Evolutionary conservation across 2,329 filamentous ascomycete genomes (phyloP), one percentile per base, ranked within the genome.

Genomic region (Alternaria sp.): DNA sequence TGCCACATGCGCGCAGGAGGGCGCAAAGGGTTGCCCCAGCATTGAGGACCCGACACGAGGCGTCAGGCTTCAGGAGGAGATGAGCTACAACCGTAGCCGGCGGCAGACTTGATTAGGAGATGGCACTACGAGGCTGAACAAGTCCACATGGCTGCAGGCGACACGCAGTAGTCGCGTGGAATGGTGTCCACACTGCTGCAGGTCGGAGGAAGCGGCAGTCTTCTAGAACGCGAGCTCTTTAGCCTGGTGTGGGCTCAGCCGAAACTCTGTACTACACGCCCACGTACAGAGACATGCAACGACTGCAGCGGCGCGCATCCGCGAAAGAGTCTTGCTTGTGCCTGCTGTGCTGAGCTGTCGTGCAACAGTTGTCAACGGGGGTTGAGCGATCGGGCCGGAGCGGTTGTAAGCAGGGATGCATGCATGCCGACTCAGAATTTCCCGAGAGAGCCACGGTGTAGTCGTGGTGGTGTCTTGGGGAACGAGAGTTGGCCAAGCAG

Each of bases 221-320:
- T 67, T 67, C 65, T 64, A 62, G 65, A 67, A 67, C 49, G 39
- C 34, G 46, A n/a, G 18, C 7, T 41, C 26, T 51, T 57, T 57
- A 59, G 49, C 52, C 52, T 54, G 48, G 12, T 57, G 52, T 52
- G 34, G 20, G 22, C 34, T 36, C 24, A 52, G 38, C 63, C 44
- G 49, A 62, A 55, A 58, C 54, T 51, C 54, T 51, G 46, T 55
- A 20, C 16, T 38, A 41, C 51, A 18, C 34, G 36, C 34, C 30
- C 38, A 53, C 46, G 46, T 36, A 49, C 32, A 49, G 39, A 47
- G 26, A 52, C 46, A 24, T 51, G 22, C 43, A 34, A 44, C 22
- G 4, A 36, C 16, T 32, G 44, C 44, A 49, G 53, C 32, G 34
- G 34, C 36, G 32, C 18, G 48, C 28, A 42, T 43, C 49, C 56